Base-by-base conservation (phyloP, 2,329 filamentous ascomycete genomes). In the Emergomyces orientalis region DNA sequence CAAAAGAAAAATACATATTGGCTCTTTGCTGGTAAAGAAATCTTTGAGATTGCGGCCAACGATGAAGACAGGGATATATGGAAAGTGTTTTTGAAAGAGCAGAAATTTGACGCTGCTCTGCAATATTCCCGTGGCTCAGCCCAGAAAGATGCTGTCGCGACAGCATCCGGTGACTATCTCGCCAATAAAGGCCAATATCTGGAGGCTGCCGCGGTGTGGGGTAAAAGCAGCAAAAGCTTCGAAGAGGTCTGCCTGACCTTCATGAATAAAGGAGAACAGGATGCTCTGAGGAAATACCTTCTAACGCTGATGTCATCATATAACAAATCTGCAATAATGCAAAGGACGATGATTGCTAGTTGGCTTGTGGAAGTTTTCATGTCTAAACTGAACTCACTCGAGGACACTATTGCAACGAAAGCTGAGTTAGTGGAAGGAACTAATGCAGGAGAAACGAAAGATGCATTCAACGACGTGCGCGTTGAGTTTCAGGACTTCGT, bases 301-400 rank as follows among this genome's bases (percentile, higher is more conserved):
- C 75, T 93, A 27, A 89, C 91, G 0, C 97, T 96, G 76, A 80
- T 99, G 39, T 82, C 84, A 8, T 88, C 85, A 0, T 87, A 91
- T 71, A 96, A 91, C 74, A 96, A 92, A 74, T 84, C 87, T 0
- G 86, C 87, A 0, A 80, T 87, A 37, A 99, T 99, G 92, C 94
- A 99, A 76, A 83, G 93, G 63, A 88, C 90, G 67, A 96, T 99
- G 91, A 87, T 97, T 67, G 90, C 93, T 1, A 92, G 88, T 67
- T 99, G 94, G 94, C 83, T 99, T 52, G 82, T 97, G 11, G 94
- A 99, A 75, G 83, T 97, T 1, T 99, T 93, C 75, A 99, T 99
- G 91, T 90, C 91, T 5, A 97, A 96, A 76, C 82, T 99, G 51
- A 97, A 99, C 73, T 88, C 89, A 2, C 82, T 99, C 3, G 94